Conservation (phyloP, 192 early-diverging fungal genomes). For the Umbelopsis ramanniana region DNA sequence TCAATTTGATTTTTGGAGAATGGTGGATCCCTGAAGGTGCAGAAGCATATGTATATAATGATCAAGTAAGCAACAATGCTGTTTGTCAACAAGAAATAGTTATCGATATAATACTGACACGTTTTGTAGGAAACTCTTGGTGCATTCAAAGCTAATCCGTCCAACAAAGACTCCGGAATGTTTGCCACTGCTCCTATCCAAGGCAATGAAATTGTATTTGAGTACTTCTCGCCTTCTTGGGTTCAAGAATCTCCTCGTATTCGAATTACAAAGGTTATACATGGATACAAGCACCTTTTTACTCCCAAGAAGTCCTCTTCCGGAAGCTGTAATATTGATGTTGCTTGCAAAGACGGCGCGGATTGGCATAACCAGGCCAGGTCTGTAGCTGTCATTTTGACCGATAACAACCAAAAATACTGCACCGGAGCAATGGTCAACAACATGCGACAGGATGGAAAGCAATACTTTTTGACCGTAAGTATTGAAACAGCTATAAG, state of each 20-base stretch:
- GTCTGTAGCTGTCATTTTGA: constrained; percentile 47
- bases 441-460: constrained; percentile 46
- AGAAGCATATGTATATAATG: constrained; percentile 47
- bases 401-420: constrained; percentile 53
- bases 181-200: constrained; percentile 48
- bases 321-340: constrained; percentile 49
- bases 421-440: constrained; percentile 51
- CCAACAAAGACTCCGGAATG: constrained; percentile 43
- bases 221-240: constrained; percentile 31
- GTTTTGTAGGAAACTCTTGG: constrained; percentile 29
- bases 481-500: not conserved
- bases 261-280: constrained; percentile 41
- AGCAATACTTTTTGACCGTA: constrained; percentile 53
- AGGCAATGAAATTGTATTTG: constrained; percentile 42
- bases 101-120: not conserved
- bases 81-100: too few species aligned
- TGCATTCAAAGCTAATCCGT: constrained; percentile 41
- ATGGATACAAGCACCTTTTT: constrained; percentile 47
- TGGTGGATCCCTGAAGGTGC: constrained; percentile 39
- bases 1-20: constrained; percentile 52
- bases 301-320: constrained; percentile 34
- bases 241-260: constrained; percentile 32
- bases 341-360: constrained; percentile 37
- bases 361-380: constrained; percentile 43
- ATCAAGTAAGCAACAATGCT: constrained; percentile 21